Percentiles rank a stretch among this genome's conserved stretches.
phyloP scores from a whole-genome alignment of 257 asterid genomes.

The Nicotiana benthamiana region DNA sequence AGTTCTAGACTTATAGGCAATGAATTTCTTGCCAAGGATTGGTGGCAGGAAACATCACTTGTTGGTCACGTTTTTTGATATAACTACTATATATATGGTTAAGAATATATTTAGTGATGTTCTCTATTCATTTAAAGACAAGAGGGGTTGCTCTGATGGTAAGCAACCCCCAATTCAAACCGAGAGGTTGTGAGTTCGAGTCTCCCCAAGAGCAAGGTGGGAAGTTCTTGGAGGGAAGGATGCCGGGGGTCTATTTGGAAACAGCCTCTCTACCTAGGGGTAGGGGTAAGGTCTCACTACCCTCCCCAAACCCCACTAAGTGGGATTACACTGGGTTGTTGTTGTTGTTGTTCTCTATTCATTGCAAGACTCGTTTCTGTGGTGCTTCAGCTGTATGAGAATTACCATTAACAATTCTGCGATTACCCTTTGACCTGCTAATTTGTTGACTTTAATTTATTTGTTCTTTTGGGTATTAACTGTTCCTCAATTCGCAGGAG shows the following conservation, averaged over 20 bases:
- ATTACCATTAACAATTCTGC: neutral
- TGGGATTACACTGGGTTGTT: no score
- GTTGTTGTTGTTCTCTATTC: neutral
- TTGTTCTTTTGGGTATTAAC: neutral
- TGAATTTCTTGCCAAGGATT: neutral
- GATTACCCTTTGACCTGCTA: neutral
- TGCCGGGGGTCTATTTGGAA: no score
- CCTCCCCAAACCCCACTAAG: no score
- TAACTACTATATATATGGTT: neutral
- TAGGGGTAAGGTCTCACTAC: no score
- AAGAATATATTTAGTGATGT: neutral
- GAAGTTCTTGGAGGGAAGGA: no score
- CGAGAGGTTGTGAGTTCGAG: no score
- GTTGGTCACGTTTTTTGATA: neutral
- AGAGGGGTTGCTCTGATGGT: no score
- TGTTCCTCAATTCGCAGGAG: conserved; percentile 35
- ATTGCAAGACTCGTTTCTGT: neutral
- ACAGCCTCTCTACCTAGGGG: no score
- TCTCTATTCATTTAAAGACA: neutral
- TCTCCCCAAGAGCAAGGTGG: no score
- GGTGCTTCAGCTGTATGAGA: neutral
- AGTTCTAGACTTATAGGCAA: neutral
- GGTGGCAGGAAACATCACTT: neutral
- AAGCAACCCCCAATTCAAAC: no score
- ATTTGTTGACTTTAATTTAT: neutral